Evolutionary conservation across 2,329 filamentous ascomycete species (phyloP), one percentile per base, ranked within the genome.

Genomic region (Penicillium sp.): DNA sequence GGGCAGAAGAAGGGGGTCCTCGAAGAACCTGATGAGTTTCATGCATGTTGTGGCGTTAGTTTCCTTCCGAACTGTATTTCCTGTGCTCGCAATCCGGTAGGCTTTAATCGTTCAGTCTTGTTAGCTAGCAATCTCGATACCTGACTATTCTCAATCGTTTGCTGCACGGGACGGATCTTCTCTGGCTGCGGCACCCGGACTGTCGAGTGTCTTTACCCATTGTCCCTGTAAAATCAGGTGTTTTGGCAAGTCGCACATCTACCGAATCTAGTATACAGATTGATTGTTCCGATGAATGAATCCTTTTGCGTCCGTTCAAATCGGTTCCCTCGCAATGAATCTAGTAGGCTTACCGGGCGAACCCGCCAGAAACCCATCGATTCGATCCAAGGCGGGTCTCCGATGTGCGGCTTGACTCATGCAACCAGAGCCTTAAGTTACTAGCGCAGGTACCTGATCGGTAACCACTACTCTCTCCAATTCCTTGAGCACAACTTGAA

Each of bases 41-140:
- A 52, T 54, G 58, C 57, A 61, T 61, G 41, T 56, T 47, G 52
- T 44, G 58, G 58, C 58, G 58, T 61, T 61, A 45, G 50, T 51
- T 50, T 50, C 48, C 29, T 35, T 48, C 39, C 42, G 49, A 45
- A 18, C 47, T 50, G 34, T 47, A 39, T 51, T 37, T 43, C 9
- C 9, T 47, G 43, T 54, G 49, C 32, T 36, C 33, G 41, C 39
- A 45, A 53, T 49, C 35, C 45, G 44, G 35, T 52, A 46, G 25
- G 38, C 45, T 39, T 49, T 35, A 46, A 37, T 53, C 40, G 29
- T 35, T 45, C 41, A 47, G 39, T 45, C 43, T 53, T 46, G 34
- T 46, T 39, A 50, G 46, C 54, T 40, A 38, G 35, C 41, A 27
- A 27, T 24, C 8, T 24, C 42, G 24, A 33, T 56, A 51, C 18